Evolutionary conservation across 768 basidiomycete species (phyloP).

Genomic region (Hygrophorus russula): DNA sequence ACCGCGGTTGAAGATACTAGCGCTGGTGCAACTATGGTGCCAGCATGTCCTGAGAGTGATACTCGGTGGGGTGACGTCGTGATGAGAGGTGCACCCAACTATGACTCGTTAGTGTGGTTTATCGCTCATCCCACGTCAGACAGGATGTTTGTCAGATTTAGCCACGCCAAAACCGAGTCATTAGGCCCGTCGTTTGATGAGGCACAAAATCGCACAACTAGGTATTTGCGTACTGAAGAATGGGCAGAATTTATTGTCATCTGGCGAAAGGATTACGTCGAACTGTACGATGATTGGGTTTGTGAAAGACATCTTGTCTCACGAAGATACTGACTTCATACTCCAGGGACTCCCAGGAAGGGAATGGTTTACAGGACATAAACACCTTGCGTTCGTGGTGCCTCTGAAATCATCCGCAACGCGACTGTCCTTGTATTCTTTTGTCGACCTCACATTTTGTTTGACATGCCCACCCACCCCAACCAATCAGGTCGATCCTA

Average conservation of each 20-base stretch:
- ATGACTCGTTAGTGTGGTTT: conserved; percentile 3
- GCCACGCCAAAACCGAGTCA: conserved; percentile 45
- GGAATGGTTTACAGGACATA: conserved; percentile 59
- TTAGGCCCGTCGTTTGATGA: conserved; percentile 53
- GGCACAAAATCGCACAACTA: conserved; percentile 48
- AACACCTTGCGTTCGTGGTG: conserved; percentile 69
- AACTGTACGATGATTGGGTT: conserved; percentile 82
- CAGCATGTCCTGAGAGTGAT: conserved; percentile 12
- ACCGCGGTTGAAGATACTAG: conserved; percentile 50
- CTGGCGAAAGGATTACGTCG: conserved; percentile 68
- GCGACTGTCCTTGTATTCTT: conserved; percentile 76
- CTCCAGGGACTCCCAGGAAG: conserved; percentile 49
- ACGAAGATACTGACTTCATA: neutral
- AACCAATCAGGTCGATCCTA: conserved; percentile 24
- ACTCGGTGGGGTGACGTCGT: conserved; percentile 40
- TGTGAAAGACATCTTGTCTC: conserved; percentile 13
- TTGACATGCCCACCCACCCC: conserved; percentile 53
- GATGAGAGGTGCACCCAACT: conserved; percentile 55
- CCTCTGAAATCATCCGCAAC: conserved; percentile 57
- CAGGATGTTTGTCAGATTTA: conserved; percentile 78
- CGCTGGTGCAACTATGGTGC: conserved; percentile 40
- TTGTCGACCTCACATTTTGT: conserved; percentile 77
- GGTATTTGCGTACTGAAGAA: conserved; percentile 48
- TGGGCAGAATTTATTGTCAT: conserved; percentile 81
- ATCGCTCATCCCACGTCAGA: conserved; percentile 36